These are phyloP conservation scores for Trichoderma polysporum DNA, from an alignment of 2,329 filamentous ascomycete species.

Conservation along the genomic window DNA sequence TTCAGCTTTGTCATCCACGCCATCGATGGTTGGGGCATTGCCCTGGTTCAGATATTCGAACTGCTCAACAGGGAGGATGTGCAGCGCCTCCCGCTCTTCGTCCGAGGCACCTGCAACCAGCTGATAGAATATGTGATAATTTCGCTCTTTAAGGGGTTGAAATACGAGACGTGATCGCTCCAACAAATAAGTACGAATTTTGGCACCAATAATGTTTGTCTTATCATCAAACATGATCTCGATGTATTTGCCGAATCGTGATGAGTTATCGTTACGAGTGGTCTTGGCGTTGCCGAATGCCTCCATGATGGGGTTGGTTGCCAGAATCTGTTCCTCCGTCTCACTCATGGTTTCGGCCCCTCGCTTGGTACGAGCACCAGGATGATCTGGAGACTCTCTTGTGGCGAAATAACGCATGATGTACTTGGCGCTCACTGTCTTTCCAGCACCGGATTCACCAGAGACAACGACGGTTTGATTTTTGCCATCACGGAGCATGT, in stretches of 20 bases:
- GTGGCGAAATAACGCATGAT: slow-evolving; percentile 99
- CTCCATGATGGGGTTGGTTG: slow-evolving; percentile 99
- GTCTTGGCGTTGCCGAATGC: slow-evolving; percentile 99
- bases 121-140: slow-evolving; percentile 99
- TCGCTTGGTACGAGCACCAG: slow-evolving; percentile 71
- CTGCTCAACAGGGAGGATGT: slow-evolving; percentile 78
- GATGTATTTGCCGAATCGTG: slow-evolving; percentile 98
- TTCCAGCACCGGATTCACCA: slow-evolving; percentile 96
- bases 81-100: slow-evolving; percentile 74
- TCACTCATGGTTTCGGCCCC: slow-evolving; percentile 86
- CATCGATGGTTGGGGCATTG: slow-evolving; percentile 84
- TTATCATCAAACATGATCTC: slow-evolving; percentile 98
- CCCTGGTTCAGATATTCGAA: slow-evolving; percentile 98
- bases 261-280: slow-evolving; percentile 99
- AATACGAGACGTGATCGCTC: slow-evolving; percentile 96
- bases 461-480: slow-evolving; percentile 99
- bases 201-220: slow-evolving; percentile 95
- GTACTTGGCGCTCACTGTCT: slow-evolving; percentile 99
- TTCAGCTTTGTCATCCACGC: slow-evolving; percentile 92
- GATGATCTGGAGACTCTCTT: slow-evolving; percentile 87
- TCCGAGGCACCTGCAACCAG: slow-evolving; percentile 90
- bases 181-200: slow-evolving; percentile 92
- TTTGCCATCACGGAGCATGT: slow-evolving; percentile 93
- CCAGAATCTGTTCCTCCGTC: slow-evolving; percentile 96
- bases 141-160: slow-evolving; percentile 94